A percentile compares a stretch with the other conserved stretches of the same genome.
Evolutionary conservation across 1,139 yeast species (phyloP).

Genomic region (Nakaseomyces nivariensis): DNA sequence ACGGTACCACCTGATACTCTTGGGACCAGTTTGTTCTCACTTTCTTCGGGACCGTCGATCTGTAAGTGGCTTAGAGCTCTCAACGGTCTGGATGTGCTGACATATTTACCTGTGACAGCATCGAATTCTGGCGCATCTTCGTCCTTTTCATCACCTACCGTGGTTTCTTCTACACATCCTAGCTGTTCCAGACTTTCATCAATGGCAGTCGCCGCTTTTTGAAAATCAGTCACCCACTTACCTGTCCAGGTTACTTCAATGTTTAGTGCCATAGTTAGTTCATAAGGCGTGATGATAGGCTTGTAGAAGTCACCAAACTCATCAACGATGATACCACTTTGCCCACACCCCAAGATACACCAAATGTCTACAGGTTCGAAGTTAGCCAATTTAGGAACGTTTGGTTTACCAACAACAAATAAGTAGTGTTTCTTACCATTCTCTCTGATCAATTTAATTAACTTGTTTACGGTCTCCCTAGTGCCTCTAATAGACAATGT

Average conservation of each 20-base stretch:
- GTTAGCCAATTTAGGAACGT: slow-evolving; percentile 91
- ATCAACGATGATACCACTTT: slow-evolving; percentile 82
- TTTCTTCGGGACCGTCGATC: slow-evolving; percentile 32
- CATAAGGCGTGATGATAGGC: slow-evolving; percentile 92
- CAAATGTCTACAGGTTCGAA: slow-evolving; percentile 86
- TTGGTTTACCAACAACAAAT: slow-evolving; percentile 97
- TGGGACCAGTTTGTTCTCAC: slow-evolving; percentile 40
- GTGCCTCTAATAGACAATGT: slow-evolving; percentile 75
- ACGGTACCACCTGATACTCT: slow-evolving; percentile 40
- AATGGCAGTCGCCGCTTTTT: slow-evolving; percentile 30
- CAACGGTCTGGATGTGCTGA: slow-evolving; percentile 64
- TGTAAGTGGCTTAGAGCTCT: slow-evolving; percentile 57
- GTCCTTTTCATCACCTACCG: slow-evolving; percentile 31
- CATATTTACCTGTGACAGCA: slow-evolving; percentile 73
- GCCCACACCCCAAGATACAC: slow-evolving; percentile 92
- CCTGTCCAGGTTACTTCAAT: slow-evolving; percentile 83
- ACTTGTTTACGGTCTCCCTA: slow-evolving; percentile 47
- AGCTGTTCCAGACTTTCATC: slow-evolving; percentile 22
- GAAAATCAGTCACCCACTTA: slow-evolving; percentile 79
- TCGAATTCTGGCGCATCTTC: slow-evolving; percentile 78
- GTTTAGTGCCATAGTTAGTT: slow-evolving; percentile 66
- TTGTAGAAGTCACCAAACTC: slow-evolving; percentile 69
- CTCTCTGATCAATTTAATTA: slow-evolving; percentile 48
- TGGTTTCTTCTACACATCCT: slow-evolving; percentile 7
- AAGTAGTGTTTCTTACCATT: slow-evolving; percentile 88